phyloP scores from a whole-genome alignment of 768 basidiomycete species.

The Phylloporus rhodoxanthus region DNA sequence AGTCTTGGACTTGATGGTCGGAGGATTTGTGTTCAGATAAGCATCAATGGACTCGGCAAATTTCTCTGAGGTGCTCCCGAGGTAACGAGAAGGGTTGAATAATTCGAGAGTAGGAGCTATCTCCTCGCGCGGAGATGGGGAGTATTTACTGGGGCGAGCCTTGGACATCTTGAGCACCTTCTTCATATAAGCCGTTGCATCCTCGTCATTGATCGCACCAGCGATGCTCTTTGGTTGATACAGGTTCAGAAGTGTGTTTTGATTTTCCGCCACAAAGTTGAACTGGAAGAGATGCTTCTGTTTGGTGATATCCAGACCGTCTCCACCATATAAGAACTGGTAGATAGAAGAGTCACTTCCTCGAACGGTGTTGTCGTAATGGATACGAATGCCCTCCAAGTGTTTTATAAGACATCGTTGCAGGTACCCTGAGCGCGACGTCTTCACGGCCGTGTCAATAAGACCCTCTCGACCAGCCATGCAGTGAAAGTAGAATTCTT shows the following conservation, averaged over 20 bases:
- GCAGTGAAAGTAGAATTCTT: constrained; percentile 99
- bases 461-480: constrained; percentile 99
- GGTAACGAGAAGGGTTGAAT: constrained; percentile 70
- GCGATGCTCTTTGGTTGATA: constrained; percentile 57
- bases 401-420: constrained; percentile 99
- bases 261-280: constrained; percentile 88
- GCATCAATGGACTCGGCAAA: constrained; percentile 77
- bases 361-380: constrained; percentile 97
- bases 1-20: constrained; percentile 39
- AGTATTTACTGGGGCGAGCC: constrained; percentile 36
- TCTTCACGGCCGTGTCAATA: constrained; percentile 99
- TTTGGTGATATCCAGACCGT: constrained; percentile 93
- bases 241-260: constrained; percentile 67
- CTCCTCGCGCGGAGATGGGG: constrained; percentile 48
- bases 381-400: constrained; percentile 91
- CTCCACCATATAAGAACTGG: constrained; percentile 96
- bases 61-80: constrained; percentile 89
- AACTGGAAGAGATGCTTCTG: constrained; percentile 94
- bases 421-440: constrained; percentile 94
- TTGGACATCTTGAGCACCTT: constrained; percentile 73
- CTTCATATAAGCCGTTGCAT: constrained; percentile 80
- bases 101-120: constrained; percentile 68
- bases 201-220: constrained; percentile 56
- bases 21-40: constrained; percentile 74
- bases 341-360: constrained; percentile 90